A percentile compares a stretch with the other conserved stretches of the same genome.
These are phyloP conservation scores for Psilocybe cubensis DNA, from an alignment of 768 basidiomycete species.

Conservation along the genomic window DNA sequence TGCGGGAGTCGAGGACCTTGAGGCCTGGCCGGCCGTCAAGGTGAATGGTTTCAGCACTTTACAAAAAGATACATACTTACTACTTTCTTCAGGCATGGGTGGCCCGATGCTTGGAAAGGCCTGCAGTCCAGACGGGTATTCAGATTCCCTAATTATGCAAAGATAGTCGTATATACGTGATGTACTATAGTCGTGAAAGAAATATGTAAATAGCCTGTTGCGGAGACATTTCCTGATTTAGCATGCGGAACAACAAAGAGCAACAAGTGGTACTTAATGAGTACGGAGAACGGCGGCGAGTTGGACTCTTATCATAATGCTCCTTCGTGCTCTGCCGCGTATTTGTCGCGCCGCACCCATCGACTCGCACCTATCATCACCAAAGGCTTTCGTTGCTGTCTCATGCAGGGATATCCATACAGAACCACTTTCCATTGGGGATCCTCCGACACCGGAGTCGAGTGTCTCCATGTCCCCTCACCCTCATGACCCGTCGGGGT, in stretches of 20 bases:
- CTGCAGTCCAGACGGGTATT: conserved; percentile 17
- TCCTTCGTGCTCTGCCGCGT: conserved; percentile 23
- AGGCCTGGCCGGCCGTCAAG: conserved; percentile 68
- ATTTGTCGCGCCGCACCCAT: conserved; percentile 14
- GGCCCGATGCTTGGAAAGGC: conserved; percentile 17
- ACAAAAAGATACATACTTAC: background rate
- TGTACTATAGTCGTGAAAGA: too few relatives aligned
- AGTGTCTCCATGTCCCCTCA: conserved; percentile 21
- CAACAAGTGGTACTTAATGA: background rate
- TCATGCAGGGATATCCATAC: conserved; percentile 13
- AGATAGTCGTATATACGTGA: background rate
- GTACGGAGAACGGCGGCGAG: background rate
- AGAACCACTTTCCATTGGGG: conserved; percentile 15
- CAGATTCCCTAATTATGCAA: conserved; percentile 8
- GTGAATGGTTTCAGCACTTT: conserved; percentile 25
- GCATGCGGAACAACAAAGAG: background rate
- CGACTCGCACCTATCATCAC: conserved; percentile 4
- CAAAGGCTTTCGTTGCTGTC: conserved; percentile 1
- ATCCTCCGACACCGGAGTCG: conserved; percentile 16
- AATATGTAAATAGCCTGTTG: background rate
- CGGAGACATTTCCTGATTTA: background rate
- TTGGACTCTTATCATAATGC: conserved; percentile 14
- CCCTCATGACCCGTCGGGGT: conserved; percentile 23
- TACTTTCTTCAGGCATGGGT: conserved; percentile 22
- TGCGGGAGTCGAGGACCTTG: conserved; percentile 58